phyloP scores from a whole-genome alignment of 306 rosid species.

The Medicago lupulina region DNA sequence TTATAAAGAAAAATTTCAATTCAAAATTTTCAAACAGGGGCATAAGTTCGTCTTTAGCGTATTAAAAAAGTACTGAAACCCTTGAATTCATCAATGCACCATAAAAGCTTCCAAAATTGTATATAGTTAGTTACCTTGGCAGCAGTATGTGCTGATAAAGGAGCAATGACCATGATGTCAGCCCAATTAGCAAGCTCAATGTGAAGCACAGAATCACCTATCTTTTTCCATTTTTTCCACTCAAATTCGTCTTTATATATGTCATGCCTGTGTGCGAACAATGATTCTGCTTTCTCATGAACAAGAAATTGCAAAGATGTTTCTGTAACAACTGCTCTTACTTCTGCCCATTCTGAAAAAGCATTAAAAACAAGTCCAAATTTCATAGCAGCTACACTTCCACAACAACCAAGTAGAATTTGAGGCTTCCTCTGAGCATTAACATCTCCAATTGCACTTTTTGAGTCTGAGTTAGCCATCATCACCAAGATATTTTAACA shows the following conservation, averaged over 20 bases:
- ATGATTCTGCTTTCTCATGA: too few relatives aligned
- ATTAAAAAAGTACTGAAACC: too few relatives aligned
- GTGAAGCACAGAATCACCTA: slow-evolving; percentile 77
- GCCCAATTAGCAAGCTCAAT: slow-evolving; percentile 87
- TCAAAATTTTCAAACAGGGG: too few relatives aligned
- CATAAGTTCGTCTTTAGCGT: too few relatives aligned
- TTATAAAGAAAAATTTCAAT: too few relatives aligned
- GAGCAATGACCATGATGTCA: slow-evolving; percentile 88
- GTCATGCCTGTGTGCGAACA: too few relatives aligned
- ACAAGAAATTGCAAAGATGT: slow-evolving; percentile 59
- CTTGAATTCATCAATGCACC: too few relatives aligned
- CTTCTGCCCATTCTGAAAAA: slow-evolving; percentile 83
- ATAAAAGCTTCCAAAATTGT: too few relatives aligned
- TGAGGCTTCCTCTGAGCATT: slow-evolving; percentile 60
- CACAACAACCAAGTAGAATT: slow-evolving; percentile 82
- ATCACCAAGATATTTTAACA: too few relatives aligned
- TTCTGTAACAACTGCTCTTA: slow-evolving; percentile 66
- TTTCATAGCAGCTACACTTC: slow-evolving; percentile 75
- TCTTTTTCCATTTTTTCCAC: slow-evolving; percentile 67
- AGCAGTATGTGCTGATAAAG: slow-evolving; percentile 88
- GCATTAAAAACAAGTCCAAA: slow-evolving; percentile 59
- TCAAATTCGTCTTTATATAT: slow-evolving; percentile 45
- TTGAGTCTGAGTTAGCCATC: too few relatives aligned
- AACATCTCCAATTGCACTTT: too few relatives aligned
- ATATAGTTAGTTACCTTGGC: slow-evolving; percentile 51